Evolutionary conservation across 2,329 filamentous ascomycete species (phyloP), one percentile per base, ranked within the genome.

Genomic region (Kalaharituber pfeilii): DNA sequence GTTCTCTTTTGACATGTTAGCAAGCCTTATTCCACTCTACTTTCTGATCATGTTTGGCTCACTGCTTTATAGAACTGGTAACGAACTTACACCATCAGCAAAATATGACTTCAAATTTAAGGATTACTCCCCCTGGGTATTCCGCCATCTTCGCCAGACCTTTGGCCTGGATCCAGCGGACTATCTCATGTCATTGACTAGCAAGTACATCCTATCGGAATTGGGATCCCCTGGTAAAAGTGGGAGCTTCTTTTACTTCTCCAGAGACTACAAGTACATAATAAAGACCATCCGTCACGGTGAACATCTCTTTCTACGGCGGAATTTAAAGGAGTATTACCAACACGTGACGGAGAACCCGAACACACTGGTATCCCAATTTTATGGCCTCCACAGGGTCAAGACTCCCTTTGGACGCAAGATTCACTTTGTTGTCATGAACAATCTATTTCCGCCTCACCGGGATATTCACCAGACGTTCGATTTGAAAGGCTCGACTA

Each of bases 91-190:
- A 4, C 91, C 91, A 22, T 95, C 89, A 58, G 88, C 91, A 62
- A 96, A 98, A 71, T 98, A 98, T 73, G 91, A 98, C 72, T 98
- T 98, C 80, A 98, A 98, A 70, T 98, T 98, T 76, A 98, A 98
- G 72, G 91, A 98, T 71, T 98, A 98, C 69, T 89, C 89, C n/a
- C 91, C 91, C 55, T 96, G 89, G 88, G 91, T 98, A 56, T 98
- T 98, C 70, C 86, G 91, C 65, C 86, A 87, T 69, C 76, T 98
- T 44, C 84, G 91, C 61, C 74, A 80, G 50, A 83, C 82, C 59
- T 98, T 98, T 72, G 80, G 83, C 63, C 78, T 96, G 53, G 91
- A 98, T 66, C 91, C 91, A 22, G 91, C 89, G 62, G 91, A 98
- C 69, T 98, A 98, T 67, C 79, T 98, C 57, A 93, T 98, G 80